Conservation (phyloP, 441 rosid species). For the Brassica balearica region DNA sequence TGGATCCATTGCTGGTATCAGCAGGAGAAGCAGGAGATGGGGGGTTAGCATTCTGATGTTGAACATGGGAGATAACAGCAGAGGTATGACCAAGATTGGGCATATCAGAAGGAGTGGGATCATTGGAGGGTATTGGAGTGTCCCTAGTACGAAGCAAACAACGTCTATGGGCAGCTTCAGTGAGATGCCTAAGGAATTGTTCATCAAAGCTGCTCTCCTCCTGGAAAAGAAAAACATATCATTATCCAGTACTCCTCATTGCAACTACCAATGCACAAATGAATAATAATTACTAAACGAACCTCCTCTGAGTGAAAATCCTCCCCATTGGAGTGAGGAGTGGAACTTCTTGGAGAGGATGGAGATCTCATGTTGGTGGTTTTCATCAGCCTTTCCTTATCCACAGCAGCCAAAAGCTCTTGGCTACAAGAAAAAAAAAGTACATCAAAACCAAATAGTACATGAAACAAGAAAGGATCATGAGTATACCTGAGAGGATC, state of each 20-base stretch:
- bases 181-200: slow-evolving; percentile 67
- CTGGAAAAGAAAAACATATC: slow-evolving; percentile 3
- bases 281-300: slow-evolving; percentile 24
- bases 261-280: slow-evolving; percentile 3
- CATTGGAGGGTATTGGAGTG: slow-evolving; percentile 53
- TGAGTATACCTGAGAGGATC: slow-evolving; percentile 71
- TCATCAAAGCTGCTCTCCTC: slow-evolving; percentile 60
- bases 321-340: slow-evolving; percentile 46
- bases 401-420: slow-evolving; percentile 81
- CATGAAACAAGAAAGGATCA: neutral
- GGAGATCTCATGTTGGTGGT: slow-evolving; percentile 49
- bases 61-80: slow-evolving; percentile 20
- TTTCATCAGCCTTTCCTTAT: slow-evolving; percentile 61
- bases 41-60: slow-evolving; percentile 37
- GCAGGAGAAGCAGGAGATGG: slow-evolving; percentile 48
- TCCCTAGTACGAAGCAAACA: slow-evolving; percentile 64
- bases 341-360: slow-evolving; percentile 38
- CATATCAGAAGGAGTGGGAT: slow-evolving; percentile 39
- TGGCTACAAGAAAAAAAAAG: slow-evolving; percentile 52
- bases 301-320: slow-evolving; percentile 61
- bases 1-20: slow-evolving; percentile 49
- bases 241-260: neutral
- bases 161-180: slow-evolving; percentile 63
- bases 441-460: neutral
- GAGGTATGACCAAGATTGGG: slow-evolving; percentile 28